Evolutionary conservation across 2,329 filamentous ascomycete genomes (phyloP).

Genomic region (Microdochium bolleyi): DNA sequence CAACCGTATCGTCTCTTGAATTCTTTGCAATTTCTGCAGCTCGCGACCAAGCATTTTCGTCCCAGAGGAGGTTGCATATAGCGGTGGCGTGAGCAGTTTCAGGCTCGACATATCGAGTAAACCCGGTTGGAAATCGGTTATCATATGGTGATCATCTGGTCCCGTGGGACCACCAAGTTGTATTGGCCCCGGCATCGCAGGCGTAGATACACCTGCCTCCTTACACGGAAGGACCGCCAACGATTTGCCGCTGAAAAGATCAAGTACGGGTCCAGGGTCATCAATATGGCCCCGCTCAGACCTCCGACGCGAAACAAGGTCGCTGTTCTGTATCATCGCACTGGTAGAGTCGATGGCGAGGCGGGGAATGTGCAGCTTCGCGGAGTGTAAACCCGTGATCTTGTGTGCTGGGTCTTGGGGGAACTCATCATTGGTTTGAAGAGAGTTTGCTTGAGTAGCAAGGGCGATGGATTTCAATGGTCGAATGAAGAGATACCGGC

Average conservation of each 20-base stretch:
- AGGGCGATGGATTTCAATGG: not conserved
- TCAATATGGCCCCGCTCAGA: conserved; percentile 13
- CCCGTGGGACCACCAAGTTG: too few species aligned
- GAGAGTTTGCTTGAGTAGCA: too few species aligned
- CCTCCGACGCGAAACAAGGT: conserved; percentile 2
- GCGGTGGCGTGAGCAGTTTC: conserved; percentile 55
- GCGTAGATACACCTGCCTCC: too few species aligned
- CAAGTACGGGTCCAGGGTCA: conserved; percentile 37
- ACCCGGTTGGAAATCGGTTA: conserved; percentile 55
- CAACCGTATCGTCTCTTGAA: conserved; percentile 52
- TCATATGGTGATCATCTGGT: conserved; percentile 4
- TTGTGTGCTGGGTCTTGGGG: conserved; percentile 11
- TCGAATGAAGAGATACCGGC: conserved; percentile 66
- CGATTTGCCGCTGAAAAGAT: conserved; percentile 1
- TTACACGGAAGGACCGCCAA: not conserved
- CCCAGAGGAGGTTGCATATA: conserved; percentile 54
- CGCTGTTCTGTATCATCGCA: not conserved
- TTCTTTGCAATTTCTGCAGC: conserved; percentile 52
- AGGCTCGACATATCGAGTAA: conserved; percentile 53
- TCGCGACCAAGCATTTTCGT: conserved; percentile 58
- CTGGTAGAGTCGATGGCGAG: conserved; percentile 19
- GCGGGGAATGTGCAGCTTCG: conserved; percentile 19
- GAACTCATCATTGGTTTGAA: conserved; percentile 6
- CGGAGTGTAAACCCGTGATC: conserved; percentile 6
- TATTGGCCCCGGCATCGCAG: too few species aligned